Conservation (phyloP, 2,329 filamentous ascomycete genomes). For the Colletotrichum sp. region DNA sequence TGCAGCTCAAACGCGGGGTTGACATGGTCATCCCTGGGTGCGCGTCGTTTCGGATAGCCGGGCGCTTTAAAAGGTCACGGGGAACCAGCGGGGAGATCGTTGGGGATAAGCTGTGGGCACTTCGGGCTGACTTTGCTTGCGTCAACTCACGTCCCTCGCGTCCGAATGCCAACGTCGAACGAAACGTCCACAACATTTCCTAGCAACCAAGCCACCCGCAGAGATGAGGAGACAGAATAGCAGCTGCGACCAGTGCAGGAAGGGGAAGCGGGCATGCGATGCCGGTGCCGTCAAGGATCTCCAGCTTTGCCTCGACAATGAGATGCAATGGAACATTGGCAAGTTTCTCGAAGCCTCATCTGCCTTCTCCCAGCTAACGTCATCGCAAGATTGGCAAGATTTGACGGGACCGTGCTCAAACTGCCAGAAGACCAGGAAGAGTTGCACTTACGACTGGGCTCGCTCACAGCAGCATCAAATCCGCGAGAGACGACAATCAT, state of each 20-base stretch:
- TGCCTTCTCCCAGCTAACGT: not conserved
- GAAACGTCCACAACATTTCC: not conserved
- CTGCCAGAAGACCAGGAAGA: slow-evolving; percentile 32
- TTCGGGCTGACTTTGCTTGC: not conserved
- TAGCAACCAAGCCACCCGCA: not conserved
- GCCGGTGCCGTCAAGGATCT: slow-evolving; percentile 12
- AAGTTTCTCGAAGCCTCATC: not conserved
- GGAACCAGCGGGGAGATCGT: not conserved
- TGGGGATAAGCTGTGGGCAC: not conserved
- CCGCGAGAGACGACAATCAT: not conserved
- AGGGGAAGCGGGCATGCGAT: slow-evolving; percentile 28
- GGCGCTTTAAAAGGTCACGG: not conserved
- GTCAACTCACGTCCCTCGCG: not conserved
- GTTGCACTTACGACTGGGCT: slow-evolving; percentile 32
- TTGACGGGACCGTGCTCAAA: slow-evolving; percentile 28
- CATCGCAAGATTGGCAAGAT: not conserved
- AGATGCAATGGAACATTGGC: slow-evolving; percentile 3
- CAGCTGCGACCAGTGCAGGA: slow-evolving; percentile 30
- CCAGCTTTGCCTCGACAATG: not conserved
- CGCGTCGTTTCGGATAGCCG: slow-evolving; percentile 1
- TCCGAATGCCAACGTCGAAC: not conserved
- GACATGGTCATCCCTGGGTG: not conserved
- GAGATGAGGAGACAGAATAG: slow-evolving; percentile 24
- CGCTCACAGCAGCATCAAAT: slow-evolving; percentile 16
- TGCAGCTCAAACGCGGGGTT: not conserved